Evolutionary conservation across 2,329 filamentous ascomycete species (phyloP).

Genomic region (Blastomyces silverae): DNA sequence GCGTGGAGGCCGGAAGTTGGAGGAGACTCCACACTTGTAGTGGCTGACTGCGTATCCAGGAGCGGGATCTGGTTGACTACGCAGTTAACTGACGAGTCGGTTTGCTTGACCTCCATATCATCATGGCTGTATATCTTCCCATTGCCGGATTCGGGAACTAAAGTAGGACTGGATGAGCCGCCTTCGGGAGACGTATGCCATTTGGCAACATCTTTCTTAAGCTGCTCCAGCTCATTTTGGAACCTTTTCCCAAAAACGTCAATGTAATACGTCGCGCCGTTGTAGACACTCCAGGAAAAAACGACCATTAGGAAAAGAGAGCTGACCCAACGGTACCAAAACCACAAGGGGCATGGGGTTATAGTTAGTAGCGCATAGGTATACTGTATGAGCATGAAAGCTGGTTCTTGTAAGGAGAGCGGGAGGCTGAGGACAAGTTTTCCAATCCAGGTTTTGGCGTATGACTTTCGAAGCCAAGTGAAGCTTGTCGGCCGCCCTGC

Average conservation of each 20-base stretch:
- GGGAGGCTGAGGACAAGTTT: conserved; percentile 76
- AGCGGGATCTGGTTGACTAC: conserved; percentile 34
- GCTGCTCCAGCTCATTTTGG: conserved; percentile 86
- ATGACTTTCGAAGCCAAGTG: conserved; percentile 90
- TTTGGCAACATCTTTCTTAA: conserved; percentile 81
- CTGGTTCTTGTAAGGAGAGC: conserved; percentile 66
- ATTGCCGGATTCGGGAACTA: conserved; percentile 25
- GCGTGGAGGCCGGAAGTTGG: conserved; percentile 17
- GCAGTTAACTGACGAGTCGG: conserved; percentile 24
- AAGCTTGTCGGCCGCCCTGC: conserved; percentile 94
- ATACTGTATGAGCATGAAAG: conserved; percentile 97
- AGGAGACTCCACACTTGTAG: conserved; percentile 26
- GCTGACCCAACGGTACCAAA: conserved; percentile 77
- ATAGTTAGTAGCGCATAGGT: conserved; percentile 84
- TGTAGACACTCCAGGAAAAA: conserved; percentile 95
- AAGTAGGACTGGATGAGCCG: conserved; percentile 26
- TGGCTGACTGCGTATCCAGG: conserved; percentile 29
- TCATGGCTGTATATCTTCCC: conserved; percentile 24
- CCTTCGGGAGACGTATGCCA: conserved; percentile 56
- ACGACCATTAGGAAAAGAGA: conserved; percentile 68
- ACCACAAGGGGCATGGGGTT: conserved; percentile 91
- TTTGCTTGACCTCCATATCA: conserved; percentile 17
- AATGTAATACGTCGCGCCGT: conserved; percentile 95
- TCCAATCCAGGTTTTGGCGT: conserved; percentile 83
- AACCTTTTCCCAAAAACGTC: conserved; percentile 96